Evolutionary conservation across 129 eudicot genomes (phyloP).

Genomic region (Flaveria sonorensis): DNA sequence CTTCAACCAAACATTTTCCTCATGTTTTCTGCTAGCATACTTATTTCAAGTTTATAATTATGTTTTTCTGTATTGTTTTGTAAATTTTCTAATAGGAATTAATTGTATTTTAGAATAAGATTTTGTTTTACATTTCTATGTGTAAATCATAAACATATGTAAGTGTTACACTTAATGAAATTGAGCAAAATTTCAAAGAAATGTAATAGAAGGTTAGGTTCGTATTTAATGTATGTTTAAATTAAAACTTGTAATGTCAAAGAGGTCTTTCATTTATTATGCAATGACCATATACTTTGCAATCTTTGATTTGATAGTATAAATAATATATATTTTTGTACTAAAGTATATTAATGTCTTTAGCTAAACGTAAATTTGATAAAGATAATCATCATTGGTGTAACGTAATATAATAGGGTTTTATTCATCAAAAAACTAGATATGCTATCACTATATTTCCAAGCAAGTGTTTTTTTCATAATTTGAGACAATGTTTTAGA

Average conservation of each 20-base stretch:
- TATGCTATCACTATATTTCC: no score
- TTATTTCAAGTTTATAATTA: neutral
- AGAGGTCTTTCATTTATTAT: slow-evolving; percentile 25
- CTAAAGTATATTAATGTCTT: neutral
- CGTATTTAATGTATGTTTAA: neutral
- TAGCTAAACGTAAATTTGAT: neutral
- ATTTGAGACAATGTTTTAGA: neutral
- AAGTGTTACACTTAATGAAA: slow-evolving; percentile 8
- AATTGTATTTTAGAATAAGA: slow-evolving; percentile 14
- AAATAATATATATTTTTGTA: neutral
- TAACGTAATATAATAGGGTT: neutral
- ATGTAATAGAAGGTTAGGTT: slow-evolving; percentile 10
- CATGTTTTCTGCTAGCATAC: slow-evolving; percentile 37
- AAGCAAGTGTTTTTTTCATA: neutral
- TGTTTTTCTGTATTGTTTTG: slow-evolving; percentile 19
- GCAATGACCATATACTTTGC: slow-evolving; percentile 5
- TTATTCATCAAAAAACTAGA: neutral
- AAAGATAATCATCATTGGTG: neutral
- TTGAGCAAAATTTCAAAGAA: neutral
- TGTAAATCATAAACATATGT: slow-evolving; percentile 14
- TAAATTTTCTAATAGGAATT: slow-evolving; percentile 20
- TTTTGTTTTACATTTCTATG: slow-evolving; percentile 6
- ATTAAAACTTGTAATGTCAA: slow-evolving; percentile 29
- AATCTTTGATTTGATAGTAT: neutral
- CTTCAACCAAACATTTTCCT: slow-evolving; percentile 35